Conservation (phyloP, 73 alveolate genomes). For the Stentor roeselii region DNA sequence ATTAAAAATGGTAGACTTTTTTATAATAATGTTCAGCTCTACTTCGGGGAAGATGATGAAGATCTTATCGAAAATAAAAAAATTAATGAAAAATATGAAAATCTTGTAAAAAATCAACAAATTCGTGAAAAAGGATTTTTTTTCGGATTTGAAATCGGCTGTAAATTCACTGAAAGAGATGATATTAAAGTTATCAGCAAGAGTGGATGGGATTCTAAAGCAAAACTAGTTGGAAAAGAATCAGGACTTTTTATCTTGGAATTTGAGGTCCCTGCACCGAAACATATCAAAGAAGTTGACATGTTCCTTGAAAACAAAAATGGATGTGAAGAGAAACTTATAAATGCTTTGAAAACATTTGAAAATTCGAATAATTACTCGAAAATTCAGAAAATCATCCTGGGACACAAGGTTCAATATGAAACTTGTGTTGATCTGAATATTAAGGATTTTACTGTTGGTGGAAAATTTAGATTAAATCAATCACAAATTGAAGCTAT, state of each 20-base stretch:
- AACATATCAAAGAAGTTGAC: neutral
- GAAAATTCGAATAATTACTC: too few species aligned
- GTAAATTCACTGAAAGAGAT: neutral
- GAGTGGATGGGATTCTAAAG: neutral
- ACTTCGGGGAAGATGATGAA: neutral
- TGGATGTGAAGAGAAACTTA: neutral
- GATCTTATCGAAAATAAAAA: neutral
- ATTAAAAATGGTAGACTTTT: too few species aligned
- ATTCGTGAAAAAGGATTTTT: neutral
- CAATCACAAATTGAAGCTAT: constrained; percentile 8
- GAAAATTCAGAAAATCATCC: too few species aligned
- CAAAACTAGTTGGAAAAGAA: neutral
- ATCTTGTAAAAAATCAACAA: too few species aligned
- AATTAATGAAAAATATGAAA: too few species aligned
- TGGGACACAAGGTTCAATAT: too few species aligned
- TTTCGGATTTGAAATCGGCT: neutral
- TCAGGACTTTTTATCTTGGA: neutral
- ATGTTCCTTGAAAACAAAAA: neutral
- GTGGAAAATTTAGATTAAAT: neutral
- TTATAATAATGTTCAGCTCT: neutral
- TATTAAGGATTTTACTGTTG: too few species aligned
- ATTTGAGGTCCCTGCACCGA: neutral
- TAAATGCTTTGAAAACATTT: neutral
- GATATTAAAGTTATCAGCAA: neutral
- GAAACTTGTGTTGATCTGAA: too few species aligned